phyloP scores from a whole-genome alignment of 1,284 basidiomycete species.

The Ceratobasidium sp. region DNA sequence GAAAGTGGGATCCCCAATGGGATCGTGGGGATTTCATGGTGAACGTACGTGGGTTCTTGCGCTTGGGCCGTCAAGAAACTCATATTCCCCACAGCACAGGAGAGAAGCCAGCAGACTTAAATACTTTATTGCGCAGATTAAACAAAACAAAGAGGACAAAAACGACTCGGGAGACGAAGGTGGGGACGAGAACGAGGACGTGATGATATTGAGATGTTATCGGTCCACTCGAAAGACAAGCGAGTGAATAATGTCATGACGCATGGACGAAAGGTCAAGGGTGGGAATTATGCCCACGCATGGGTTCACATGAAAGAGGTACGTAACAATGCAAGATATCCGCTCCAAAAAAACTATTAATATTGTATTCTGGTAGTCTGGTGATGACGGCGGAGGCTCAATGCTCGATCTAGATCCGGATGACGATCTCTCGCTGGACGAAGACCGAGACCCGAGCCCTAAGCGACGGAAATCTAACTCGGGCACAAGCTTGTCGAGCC shows the following conservation, averaged over 20 bases:
- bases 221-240: not conserved
- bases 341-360: no score
- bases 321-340: no score
- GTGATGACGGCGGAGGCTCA: no score
- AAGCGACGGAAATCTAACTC: constrained; percentile 8
- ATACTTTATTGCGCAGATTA: not conserved
- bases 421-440: not conserved
- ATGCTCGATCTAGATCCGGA: not conserved
- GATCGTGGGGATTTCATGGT: not conserved
- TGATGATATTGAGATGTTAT: not conserved
- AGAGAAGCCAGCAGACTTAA: not conserved
- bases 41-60: not conserved
- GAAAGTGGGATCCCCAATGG: constrained; percentile 25
- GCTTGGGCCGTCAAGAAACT: not conserved
- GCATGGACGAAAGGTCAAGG: not conserved
- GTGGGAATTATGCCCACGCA: constrained; percentile 3
- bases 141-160: not conserved
- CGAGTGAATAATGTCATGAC: not conserved
- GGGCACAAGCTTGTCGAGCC: not conserved
- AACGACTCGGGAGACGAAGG: constrained; percentile 5
- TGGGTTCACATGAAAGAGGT: not conserved
- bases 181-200: not conserved
- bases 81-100: not conserved
- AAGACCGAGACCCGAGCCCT: not conserved
- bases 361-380: no score